These are phyloP conservation scores for Fusarium musae DNA, from an alignment of 2,329 filamentous ascomycete genomes.

Conservation along the genomic window DNA sequence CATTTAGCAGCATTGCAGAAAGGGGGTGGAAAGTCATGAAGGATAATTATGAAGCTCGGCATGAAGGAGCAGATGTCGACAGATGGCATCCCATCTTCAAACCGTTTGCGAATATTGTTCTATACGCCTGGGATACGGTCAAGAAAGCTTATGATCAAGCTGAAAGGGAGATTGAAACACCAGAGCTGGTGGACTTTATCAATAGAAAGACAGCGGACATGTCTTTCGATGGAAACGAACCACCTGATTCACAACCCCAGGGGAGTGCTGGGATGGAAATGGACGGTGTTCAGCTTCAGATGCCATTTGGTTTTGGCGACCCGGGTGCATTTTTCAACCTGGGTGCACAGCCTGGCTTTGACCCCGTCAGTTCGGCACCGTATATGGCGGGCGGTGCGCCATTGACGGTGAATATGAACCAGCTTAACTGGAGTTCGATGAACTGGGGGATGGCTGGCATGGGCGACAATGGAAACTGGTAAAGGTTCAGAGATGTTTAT, in stretches of 20 bases:
- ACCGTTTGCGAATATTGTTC: background rate
- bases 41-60: background rate
- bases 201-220: background rate
- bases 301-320: background rate
- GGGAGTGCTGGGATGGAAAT: background rate
- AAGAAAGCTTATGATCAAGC: background rate
- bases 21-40: background rate
- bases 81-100: background rate
- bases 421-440: constrained; percentile 1
- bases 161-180: background rate
- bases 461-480: background rate
- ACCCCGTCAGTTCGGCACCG: rapidly evolving
- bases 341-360: background rate
- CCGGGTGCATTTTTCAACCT: background rate
- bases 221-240: rapidly evolving
- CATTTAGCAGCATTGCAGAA: background rate
- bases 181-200: background rate
- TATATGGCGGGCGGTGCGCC: background rate
- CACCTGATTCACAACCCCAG: rapidly evolving
- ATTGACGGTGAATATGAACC: background rate
- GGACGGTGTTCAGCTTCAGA: background rate
- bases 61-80: background rate
- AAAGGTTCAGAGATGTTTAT: no score
- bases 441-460: background rate
- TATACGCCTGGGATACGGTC: background rate